phyloP scores from a whole-genome alignment of 139 green algal species.

The Asterochloris sp. region DNA sequence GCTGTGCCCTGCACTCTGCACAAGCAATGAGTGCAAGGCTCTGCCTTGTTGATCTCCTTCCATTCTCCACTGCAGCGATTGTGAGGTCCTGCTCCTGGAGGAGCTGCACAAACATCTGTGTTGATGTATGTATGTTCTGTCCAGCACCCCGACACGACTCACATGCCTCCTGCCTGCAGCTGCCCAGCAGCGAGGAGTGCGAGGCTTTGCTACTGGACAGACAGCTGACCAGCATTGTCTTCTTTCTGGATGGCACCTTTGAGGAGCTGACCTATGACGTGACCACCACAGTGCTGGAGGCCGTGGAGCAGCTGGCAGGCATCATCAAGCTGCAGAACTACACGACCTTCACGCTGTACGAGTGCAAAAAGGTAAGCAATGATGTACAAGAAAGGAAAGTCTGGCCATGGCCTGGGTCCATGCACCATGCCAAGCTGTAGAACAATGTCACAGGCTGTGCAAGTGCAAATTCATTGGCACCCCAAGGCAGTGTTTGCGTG shows the following conservation, averaged over 20 bases:
- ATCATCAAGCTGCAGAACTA: slow-evolving; percentile 93
- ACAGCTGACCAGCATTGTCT: slow-evolving; percentile 78
- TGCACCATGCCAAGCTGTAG: not conserved
- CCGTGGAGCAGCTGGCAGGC: slow-evolving; percentile 77
- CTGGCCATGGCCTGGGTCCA: no score
- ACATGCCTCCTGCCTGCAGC: slow-evolving; percentile 27
- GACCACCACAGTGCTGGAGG: slow-evolving; percentile 85
- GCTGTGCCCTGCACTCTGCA: no score
- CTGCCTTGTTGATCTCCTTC: no score
- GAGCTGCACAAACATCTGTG: no score
- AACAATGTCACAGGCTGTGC: not conserved
- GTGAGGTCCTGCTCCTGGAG: no score
- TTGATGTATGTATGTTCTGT: no score
- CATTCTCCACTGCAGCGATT: no score
- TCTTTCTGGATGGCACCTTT: slow-evolving; percentile 97
- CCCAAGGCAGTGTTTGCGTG: no score
- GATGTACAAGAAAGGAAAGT: no score
- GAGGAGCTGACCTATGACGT: slow-evolving; percentile 91
- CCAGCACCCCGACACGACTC: no score
- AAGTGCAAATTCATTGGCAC: no score
- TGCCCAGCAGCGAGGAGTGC: slow-evolving; percentile 86
- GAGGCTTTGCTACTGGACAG: slow-evolving; percentile 67
- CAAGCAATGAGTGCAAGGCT: no score
- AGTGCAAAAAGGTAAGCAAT: slow-evolving; percentile 46
- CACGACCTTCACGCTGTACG: slow-evolving; percentile 94